These are phyloP conservation scores for Fusarium beomiforme DNA, from an alignment of 2,329 filamentous ascomycete species.

Conservation along the genomic window DNA sequence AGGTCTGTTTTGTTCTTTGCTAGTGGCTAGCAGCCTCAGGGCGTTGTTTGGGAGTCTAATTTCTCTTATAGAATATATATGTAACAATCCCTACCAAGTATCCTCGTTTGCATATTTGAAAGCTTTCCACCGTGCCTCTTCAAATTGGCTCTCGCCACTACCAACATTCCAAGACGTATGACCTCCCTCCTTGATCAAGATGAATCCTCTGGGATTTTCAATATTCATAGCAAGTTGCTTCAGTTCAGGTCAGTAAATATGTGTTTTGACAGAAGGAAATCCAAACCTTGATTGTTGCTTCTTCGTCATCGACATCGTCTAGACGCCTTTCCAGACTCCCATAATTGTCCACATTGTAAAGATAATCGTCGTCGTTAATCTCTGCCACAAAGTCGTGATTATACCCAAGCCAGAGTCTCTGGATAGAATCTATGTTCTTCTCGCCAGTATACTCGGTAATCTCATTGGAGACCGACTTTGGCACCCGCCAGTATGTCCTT, in stretches of 20 bases:
- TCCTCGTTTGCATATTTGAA: neutral
- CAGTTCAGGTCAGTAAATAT: rapidly evolving
- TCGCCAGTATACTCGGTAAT: neutral
- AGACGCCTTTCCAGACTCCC: rapidly evolving
- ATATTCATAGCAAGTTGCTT: neutral
- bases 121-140: neutral
- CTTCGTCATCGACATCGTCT: rapidly evolving
- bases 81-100: neutral
- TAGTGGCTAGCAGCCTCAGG: too few species aligned
- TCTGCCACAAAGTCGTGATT: neutral
- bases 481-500: rapidly evolving
- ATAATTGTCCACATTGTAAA: neutral
- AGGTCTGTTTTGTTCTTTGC: too few species aligned
- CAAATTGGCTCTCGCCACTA: neutral
- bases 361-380: neutral
- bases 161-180: neutral
- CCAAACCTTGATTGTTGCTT: neutral
- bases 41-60: too few species aligned
- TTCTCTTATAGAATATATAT: too few species aligned
- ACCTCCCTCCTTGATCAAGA: rapidly evolving
- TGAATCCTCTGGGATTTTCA: neutral
- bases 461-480: rapidly evolving
- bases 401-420: neutral
- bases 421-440: neutral
- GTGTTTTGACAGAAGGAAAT: neutral